Conservation (phyloP, 1,284 basidiomycete species). For the Cronartium quercuum region DNA sequence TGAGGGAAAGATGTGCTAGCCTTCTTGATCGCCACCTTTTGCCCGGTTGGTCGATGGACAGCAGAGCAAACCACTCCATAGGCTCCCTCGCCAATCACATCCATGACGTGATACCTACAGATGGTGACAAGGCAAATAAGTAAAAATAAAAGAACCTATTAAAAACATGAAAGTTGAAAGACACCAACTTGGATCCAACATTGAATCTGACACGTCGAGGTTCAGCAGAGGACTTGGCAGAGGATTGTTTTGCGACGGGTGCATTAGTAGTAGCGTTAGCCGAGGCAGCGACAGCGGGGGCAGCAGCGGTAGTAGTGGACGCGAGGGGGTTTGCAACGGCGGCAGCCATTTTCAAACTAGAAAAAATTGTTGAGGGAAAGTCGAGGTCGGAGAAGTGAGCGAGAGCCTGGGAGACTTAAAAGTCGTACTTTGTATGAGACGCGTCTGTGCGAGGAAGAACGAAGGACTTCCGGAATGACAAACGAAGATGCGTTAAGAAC, state of each 20-base stretch:
- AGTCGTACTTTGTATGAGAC: too few relatives aligned
- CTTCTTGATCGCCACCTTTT: constrained; percentile 52
- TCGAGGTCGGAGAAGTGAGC: not conserved
- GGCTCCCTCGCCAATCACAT: constrained; percentile 52
- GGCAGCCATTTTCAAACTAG: constrained; percentile 16
- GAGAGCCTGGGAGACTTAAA: too few relatives aligned
- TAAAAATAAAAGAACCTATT: not conserved
- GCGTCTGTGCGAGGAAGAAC: too few relatives aligned
- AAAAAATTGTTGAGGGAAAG: not conserved
- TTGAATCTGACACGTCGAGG: constrained; percentile 41
- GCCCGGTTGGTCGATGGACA: constrained; percentile 49
- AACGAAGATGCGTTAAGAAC: too few relatives aligned
- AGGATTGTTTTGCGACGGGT: not conserved
- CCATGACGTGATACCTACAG: constrained; percentile 44
- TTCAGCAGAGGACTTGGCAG: constrained; percentile 34
- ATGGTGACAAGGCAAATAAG: not conserved
- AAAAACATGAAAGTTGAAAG: not conserved
- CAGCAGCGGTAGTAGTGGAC: constrained; percentile 4
- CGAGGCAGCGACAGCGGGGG: constrained; percentile 1
- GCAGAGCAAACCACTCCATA: constrained; percentile 52
- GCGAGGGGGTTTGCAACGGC: constrained; percentile 10
- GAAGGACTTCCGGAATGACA: too few relatives aligned
- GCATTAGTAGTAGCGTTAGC: not conserved
- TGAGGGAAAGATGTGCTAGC: constrained; percentile 44
- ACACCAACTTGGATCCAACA: constrained; percentile 42